Evolutionary conservation across 495 filamentous ascomycete species (phyloP), one percentile per base, ranked within the genome.

Genomic region (Neurospora hispaniola): DNA sequence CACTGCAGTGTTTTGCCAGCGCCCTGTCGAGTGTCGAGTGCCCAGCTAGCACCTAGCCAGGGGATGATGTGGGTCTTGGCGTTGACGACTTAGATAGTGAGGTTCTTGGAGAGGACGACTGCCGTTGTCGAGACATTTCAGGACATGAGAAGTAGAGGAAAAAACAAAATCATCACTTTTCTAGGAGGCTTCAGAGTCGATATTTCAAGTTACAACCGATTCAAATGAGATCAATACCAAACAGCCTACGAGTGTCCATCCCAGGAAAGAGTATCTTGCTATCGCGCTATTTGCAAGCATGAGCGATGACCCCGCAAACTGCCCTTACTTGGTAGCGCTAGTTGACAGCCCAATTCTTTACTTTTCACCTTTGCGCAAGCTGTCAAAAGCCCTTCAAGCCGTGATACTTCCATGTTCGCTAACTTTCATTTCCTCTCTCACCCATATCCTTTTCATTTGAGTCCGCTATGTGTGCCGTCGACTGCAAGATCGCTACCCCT

Each of bases 61-160:
- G 40, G 14, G 11, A 14, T 42, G 41, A 14, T 42, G 42, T 7
- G 42, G 43, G 43, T n/a, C 43, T n/a, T 44, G 43, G 43, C 18
- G 16, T 1, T n/a, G 43, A 27, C 27, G 43, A 44, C 43, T 44
- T 44, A 44, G 43, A 44, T 44, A 44, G 42, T n/a, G 3, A 18
- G 18, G 16, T n/a, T 44, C 42, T n/a, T 44, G 16, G 16, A 7
- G 42, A 44, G 18, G 6, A 44, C 42, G 9, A 46, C 1, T 1
- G 43, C 3, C 43, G 43, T 10, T 2, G 3, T 46, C 8, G 8
- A n/a, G 3, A 46, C n/a, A n/a, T 4, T 46, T n/a, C 18, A 1
- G 0, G 0, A 43, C 18, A 8, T 9, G 1, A 8, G 0, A 5
- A 9, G 8, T n/a, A 8, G 18, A 6, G 11, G 0, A 2, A 8